A percentile compares a stretch with the other conserved stretches of the same genome.
Conservation (phyloP, 1,284 basidiomycete species). For the Tilletiaria anomala region DNA sequence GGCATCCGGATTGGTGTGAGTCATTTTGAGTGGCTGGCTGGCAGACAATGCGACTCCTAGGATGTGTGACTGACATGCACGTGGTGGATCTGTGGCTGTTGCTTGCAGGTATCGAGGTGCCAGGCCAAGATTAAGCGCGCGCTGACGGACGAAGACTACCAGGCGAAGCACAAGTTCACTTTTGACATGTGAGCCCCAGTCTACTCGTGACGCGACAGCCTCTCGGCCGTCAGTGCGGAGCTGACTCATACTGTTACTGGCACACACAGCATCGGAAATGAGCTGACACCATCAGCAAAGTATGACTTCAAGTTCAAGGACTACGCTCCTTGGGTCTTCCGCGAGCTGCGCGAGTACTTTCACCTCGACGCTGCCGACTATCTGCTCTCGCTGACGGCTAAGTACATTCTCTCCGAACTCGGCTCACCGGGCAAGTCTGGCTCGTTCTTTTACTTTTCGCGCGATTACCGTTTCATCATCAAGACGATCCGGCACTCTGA, state of each 20-base stretch:
- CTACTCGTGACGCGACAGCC: neutral
- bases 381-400: conserved; percentile 82
- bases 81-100: too few species aligned
- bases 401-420: conserved; percentile 93
- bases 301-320: conserved; percentile 99
- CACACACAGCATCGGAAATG: conserved; percentile 68
- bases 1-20: conserved; percentile 75
- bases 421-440: conserved; percentile 98
- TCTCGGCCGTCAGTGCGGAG: neutral
- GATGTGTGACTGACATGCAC: conserved; percentile 35
- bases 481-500: conserved; percentile 92
- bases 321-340: conserved; percentile 95
- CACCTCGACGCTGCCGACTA: conserved; percentile 94
- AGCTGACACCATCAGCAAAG: conserved; percentile 85
- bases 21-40: too few species aligned
- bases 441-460: conserved; percentile 97
- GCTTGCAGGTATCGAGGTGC: conserved; percentile 88
- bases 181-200: conserved; percentile 63
- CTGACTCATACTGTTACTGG: neutral
- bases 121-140: conserved; percentile 82
- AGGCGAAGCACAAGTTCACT: conserved; percentile 86
- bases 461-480: conserved; percentile 98
- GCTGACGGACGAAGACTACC: conserved; percentile 73
- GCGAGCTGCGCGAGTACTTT: conserved; percentile 83
- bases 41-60: neutral